phyloP scores from a whole-genome alignment of 108 stramenopile species.

The Cyclotella sp. region DNA sequence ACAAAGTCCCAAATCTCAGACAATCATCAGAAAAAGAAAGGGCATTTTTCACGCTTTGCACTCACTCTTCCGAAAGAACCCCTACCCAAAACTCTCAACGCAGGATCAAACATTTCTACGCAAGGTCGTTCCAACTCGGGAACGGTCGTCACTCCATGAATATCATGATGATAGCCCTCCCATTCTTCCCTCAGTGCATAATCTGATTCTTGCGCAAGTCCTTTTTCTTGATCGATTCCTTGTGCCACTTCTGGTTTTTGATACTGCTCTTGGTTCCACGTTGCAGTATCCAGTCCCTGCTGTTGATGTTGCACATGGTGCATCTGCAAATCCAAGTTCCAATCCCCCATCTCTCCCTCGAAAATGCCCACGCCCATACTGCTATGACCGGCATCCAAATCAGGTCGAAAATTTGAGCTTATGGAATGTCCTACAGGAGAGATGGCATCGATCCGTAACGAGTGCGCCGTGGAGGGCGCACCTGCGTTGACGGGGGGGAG shows the following conservation, averaged over 20 bases:
- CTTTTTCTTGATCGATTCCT: neutral
- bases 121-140: constrained; percentile 64
- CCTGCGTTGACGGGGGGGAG: neutral
- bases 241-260: neutral
- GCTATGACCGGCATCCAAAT: neutral
- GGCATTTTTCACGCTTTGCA: neutral
- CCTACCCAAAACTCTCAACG: constrained; percentile 88
- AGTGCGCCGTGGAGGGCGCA: no score
- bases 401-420: constrained; percentile 7
- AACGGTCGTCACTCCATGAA: neutral
- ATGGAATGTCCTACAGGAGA: neutral
- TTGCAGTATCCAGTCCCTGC: neutral
- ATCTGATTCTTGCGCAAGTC: neutral
- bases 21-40: neutral
- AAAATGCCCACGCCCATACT: constrained; percentile 16
- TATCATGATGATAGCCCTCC: constrained; percentile 20
- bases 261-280: neutral
- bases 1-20: no score
- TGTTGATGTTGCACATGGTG: constrained; percentile 4
- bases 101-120: constrained; percentile 83
- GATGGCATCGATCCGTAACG: neutral
- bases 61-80: constrained; percentile 92
- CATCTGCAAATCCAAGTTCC: neutral
- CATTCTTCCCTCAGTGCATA: constrained; percentile 9
- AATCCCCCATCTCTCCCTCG: neutral